Conservation (phyloP, 495 filamentous ascomycete species). For the Xylaria bambusicola region DNA sequence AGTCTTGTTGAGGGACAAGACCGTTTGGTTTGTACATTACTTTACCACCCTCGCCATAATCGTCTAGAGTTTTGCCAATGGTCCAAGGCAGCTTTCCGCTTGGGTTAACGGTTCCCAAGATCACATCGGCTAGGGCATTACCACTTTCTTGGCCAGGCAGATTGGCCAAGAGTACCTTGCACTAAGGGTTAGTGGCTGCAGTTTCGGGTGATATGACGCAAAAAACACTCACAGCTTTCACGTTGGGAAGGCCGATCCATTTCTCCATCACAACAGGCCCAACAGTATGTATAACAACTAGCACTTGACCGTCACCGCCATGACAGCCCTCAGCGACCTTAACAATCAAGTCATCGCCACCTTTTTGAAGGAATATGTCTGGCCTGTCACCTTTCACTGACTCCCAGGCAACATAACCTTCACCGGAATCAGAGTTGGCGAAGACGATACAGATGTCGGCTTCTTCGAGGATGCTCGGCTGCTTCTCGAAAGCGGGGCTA, state of each 20-base stretch:
- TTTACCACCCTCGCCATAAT: conserved; percentile 80
- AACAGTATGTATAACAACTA: conserved; percentile 89
- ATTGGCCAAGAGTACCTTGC: conserved; percentile 65
- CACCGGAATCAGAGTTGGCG: conserved; percentile 62
- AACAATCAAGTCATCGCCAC: conserved; percentile 71
- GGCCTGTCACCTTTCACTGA: conserved; percentile 80
- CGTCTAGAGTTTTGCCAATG: conserved; percentile 74
- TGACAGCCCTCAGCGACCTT: conserved; percentile 72
- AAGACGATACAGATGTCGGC: conserved; percentile 73
- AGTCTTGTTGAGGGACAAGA: conserved; percentile 78
- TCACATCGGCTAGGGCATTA: conserved; percentile 77
- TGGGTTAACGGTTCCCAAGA: conserved; percentile 84
- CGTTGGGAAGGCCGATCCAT: conserved; percentile 77
- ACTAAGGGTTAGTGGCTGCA: too few species aligned
- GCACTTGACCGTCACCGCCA: conserved; percentile 62
- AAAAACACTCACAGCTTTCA: conserved; percentile 64
- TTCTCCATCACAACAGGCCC: conserved; percentile 83
- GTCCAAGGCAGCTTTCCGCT: conserved; percentile 90
- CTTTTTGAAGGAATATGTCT: conserved; percentile 75
- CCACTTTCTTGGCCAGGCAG: conserved; percentile 91
- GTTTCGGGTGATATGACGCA: too few species aligned
- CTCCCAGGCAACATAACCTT: conserved; percentile 63
- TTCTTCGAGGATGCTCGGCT: conserved; percentile 41
- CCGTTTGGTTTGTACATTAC: conserved; percentile 75
- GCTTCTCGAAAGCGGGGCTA: conserved; percentile 33